Conservation (phyloP, 2,329 filamentous ascomycete species). For the Lecanicillium sp. region DNA sequence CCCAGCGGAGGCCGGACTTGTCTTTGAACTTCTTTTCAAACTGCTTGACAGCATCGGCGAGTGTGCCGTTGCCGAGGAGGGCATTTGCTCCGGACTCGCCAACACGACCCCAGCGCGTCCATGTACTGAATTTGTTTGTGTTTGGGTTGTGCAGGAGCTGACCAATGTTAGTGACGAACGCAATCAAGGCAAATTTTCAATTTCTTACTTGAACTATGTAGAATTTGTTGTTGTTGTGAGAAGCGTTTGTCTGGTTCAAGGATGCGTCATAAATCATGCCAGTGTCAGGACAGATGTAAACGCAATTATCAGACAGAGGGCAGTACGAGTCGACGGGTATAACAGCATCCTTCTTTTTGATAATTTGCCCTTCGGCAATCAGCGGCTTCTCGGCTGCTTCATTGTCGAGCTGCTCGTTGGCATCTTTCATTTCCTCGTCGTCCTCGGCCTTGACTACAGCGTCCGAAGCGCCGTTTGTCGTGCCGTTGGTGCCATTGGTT, state of each 20-base stretch:
- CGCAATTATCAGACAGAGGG: constrained; percentile 30
- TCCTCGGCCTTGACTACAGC: constrained; percentile 8
- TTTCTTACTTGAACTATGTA: constrained; percentile 58
- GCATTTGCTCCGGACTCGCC: constrained; percentile 47
- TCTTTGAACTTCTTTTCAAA: constrained; percentile 56
- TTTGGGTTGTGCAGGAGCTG: constrained; percentile 34
- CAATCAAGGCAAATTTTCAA: too few relatives aligned
- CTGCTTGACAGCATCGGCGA: constrained; percentile 35
- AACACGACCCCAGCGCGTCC: constrained; percentile 78
- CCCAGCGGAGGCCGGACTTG: constrained; percentile 52
- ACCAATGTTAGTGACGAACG: not conserved
- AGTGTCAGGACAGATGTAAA: constrained; percentile 54
- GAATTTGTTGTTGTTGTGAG: constrained; percentile 74
- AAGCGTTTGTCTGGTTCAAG: constrained; percentile 68
- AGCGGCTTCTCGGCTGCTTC: constrained; percentile 24
- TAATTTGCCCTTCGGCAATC: constrained; percentile 35
- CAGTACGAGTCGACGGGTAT: constrained; percentile 45
- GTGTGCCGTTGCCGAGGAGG: constrained; percentile 29
- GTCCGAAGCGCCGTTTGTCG: constrained; percentile 15
- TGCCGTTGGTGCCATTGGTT: constrained; percentile 14
- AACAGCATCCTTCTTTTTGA: constrained; percentile 33
- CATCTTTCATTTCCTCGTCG: constrained; percentile 14
- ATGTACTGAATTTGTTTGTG: constrained; percentile 43
- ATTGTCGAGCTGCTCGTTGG: constrained; percentile 18
- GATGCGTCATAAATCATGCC: constrained; percentile 70